Evolutionary conservation across 441 rosid species (phyloP), one percentile per base, ranked within the genome.

Genomic region (Raphanus hybrid): DNA sequence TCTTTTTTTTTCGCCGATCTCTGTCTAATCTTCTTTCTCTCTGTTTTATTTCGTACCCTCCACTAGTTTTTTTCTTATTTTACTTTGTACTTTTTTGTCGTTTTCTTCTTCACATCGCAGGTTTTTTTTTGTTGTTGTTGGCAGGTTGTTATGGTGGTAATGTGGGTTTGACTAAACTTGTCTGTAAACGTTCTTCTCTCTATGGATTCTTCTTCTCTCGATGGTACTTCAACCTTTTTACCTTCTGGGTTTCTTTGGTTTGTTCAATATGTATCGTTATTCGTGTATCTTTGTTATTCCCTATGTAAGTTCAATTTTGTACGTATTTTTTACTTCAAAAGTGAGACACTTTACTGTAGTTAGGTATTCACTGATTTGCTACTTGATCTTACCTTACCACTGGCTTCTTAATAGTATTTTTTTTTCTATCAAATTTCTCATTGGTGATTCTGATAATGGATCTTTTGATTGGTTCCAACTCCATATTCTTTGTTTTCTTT

Each of bases 401-500:
- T 29, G 52, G 50, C n/a, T 68, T 72, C 73, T 43, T 35, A 66
- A 9, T 54, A 18, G 27, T 55, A 43, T 77, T 1, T 37, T n/a
- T n/a, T n/a, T 15, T 54, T 16, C 12, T 55, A 16, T 59, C 26
- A 23, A 23, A 45, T 60, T 72, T 78, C 12, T 67, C 10, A 67
- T 73, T 73, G 61, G 61, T 57, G 78, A 63, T 69, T 55, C 48
- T 78, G 3, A 61, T 68, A 6, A 50, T 78, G 71, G 67, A 70
- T 78, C 57, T 73, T 73, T 73, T 67, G 65, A 73, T 78, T 68
- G 78, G 75, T 69, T 73, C 81, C 18, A 52, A 16, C 60, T 78
- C 39, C 60, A 69, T 69, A 64, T 69, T 69, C 48, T 79, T 37
- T 61, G 41, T 78, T 5, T 67, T 1, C 11, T 12, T 8, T 62